These are phyloP conservation scores for Boletus insuetus DNA, from an alignment of 768 basidiomycete species.

Conservation along the genomic window DNA sequence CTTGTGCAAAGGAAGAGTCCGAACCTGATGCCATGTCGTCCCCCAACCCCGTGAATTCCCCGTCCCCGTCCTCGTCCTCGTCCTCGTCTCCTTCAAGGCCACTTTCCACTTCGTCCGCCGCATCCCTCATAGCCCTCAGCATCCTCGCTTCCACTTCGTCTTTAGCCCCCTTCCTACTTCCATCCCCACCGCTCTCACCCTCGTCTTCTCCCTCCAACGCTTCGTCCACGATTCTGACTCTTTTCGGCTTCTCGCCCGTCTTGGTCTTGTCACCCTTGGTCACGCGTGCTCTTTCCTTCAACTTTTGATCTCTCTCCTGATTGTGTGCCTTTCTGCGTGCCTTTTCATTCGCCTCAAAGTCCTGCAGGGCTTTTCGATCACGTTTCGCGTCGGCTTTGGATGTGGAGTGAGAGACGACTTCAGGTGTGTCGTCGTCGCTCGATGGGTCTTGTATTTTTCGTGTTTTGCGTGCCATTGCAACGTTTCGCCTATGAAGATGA, in stretches of 20 bases:
- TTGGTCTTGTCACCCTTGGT: slow-evolving; percentile 5
- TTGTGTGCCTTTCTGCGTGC: slow-evolving; percentile 45
- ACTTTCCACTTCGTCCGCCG: slow-evolving; percentile 20
- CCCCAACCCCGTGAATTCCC: slow-evolving; percentile 8
- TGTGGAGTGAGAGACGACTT: slow-evolving; percentile 44
- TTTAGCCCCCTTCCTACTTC: slow-evolving; percentile 17
- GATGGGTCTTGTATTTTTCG: slow-evolving; percentile 12
- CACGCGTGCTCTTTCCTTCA: slow-evolving; percentile 47
- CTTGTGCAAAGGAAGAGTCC: slow-evolving; percentile 12
- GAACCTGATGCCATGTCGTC: slow-evolving; percentile 11
- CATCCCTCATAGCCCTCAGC: slow-evolving; percentile 30
- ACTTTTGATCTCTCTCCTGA: slow-evolving; percentile 43
- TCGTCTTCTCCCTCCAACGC: slow-evolving; percentile 17
- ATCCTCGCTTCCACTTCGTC: slow-evolving; percentile 25
- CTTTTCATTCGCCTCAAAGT: slow-evolving; percentile 38
- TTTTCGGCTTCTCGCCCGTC: slow-evolving; percentile 14
- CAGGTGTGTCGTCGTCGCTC: slow-evolving; percentile 48
- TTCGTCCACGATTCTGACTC: slow-evolving; percentile 9
- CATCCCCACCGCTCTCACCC: slow-evolving; percentile 25
- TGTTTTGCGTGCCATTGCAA: slow-evolving; percentile 20
- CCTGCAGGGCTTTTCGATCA: slow-evolving; percentile 35
- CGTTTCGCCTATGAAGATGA: too few relatives aligned
- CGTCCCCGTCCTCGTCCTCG: slow-evolving; percentile 20
- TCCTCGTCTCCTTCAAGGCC: slow-evolving; percentile 15
- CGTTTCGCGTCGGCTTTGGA: slow-evolving; percentile 44